Percentiles rank a stretch among this genome's conserved stretches.
Evolutionary conservation across 1,139 yeast species (phyloP).

Genomic region (Pichia cactophila): DNA sequence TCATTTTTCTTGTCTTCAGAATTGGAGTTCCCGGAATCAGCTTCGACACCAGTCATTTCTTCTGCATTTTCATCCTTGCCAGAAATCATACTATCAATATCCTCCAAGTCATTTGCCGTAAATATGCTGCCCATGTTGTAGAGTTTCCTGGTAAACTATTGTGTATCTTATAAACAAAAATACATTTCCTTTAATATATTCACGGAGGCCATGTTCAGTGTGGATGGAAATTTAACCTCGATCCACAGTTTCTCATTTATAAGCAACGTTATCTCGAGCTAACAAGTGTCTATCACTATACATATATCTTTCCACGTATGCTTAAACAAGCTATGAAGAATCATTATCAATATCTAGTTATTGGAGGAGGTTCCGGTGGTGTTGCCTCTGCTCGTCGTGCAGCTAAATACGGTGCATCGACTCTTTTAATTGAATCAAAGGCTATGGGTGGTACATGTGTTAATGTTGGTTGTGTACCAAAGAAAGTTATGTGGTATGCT

Average conservation of each 20-base stretch:
- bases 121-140: conserved; percentile 1
- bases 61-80: conserved; percentile 6
- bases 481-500: conserved; percentile 98
- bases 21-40: neutral
- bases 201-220: too few species aligned
- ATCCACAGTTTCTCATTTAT: neutral
- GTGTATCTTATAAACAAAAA: too few species aligned
- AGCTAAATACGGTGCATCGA: conserved; percentile 85
- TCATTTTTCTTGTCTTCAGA: neutral
- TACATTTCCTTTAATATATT: too few species aligned
- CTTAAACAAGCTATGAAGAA: conserved; percentile 24
- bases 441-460: conserved; percentile 97
- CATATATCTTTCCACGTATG: conserved; percentile 12
- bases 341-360: conserved; percentile 85
- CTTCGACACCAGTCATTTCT: neutral
- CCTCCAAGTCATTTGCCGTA: conserved; percentile 2
- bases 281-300: neutral
- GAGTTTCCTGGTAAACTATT: too few species aligned
- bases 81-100: conserved; percentile 1
- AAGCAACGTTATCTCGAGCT: too few species aligned
- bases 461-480: conserved; percentile 98
- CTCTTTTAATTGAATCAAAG: conserved; percentile 71
- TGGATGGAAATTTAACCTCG: neutral
- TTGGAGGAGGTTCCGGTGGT: conserved; percentile 99
- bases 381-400: conserved; percentile 97